phyloP scores from a whole-genome alignment of 1,284 basidiomycete genomes.

The Bjerkandera adusta region DNA sequence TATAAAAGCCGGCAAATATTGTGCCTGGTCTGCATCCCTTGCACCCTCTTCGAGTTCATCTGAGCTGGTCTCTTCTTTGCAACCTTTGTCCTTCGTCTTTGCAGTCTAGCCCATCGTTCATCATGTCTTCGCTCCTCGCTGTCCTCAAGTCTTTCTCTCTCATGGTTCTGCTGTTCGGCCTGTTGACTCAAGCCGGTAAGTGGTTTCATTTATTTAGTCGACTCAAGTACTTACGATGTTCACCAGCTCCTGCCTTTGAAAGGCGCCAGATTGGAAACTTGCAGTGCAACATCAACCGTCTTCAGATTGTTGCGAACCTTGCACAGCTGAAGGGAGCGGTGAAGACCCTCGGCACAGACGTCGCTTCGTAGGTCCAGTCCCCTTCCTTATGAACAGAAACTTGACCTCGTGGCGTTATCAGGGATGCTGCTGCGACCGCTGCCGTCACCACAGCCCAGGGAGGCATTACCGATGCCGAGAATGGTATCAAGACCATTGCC shows the following conservation, averaged over 20 bases:
- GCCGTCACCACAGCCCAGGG: slow-evolving; percentile 24
- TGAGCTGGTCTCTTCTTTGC: neutral
- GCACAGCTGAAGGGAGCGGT: slow-evolving; percentile 17
- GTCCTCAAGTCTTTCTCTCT: slow-evolving; percentile 7
- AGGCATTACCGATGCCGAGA: slow-evolving; percentile 30
- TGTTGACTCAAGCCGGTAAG: slow-evolving; percentile 9
- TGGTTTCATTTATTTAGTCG: neutral
- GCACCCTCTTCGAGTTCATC: too few species aligned
- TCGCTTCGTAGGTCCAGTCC: slow-evolving; percentile 14
- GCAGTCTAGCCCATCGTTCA: neutral
- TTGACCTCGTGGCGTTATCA: slow-evolving; percentile 14
- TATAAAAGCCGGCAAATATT: too few species aligned
- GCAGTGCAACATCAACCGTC: slow-evolving; percentile 26
- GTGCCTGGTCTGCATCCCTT: too few species aligned
- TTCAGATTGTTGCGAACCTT: slow-evolving; percentile 20
- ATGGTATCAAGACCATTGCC: slow-evolving; percentile 34
- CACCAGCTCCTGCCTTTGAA: too few species aligned
- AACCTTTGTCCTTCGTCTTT: neutral
- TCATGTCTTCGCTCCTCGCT: neutral
- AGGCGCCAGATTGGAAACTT: slow-evolving; percentile 22
- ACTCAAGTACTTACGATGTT: too few species aligned
- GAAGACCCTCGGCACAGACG: slow-evolving; percentile 1
- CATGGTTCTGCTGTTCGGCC: neutral
- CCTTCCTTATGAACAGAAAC: neutral
- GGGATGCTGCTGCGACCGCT: slow-evolving; percentile 28